Evolutionary conservation across 768 basidiomycete species (phyloP).

Genomic region (Lentinula guzmanii): DNA sequence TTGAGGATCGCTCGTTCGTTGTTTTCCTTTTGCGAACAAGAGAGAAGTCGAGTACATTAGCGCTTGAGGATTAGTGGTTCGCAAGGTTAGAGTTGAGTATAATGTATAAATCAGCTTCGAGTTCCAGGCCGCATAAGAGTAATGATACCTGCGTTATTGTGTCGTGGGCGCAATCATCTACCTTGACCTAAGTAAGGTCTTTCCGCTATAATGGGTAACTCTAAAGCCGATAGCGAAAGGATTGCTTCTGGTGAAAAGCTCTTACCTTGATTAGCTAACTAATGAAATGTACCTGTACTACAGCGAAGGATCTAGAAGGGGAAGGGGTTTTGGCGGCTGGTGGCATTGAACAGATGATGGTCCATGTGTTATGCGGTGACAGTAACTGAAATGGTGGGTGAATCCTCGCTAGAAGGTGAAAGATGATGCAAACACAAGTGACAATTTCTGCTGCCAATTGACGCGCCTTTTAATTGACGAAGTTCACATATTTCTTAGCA

Average conservation of each 20-base stretch:
- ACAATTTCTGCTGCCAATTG: background rate
- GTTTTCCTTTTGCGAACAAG: background rate
- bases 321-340: background rate
- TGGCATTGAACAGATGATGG: background rate
- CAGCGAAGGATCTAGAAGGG: background rate
- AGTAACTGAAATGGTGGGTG: background rate
- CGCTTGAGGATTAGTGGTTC: background rate
- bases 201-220: background rate
- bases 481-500: too few species aligned
- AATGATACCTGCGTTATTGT: background rate
- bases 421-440: background rate
- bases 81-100: background rate
- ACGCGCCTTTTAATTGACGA: background rate
- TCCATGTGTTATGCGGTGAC: background rate
- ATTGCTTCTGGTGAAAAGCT: background rate
- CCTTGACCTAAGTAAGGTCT: background rate
- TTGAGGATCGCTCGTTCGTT: background rate
- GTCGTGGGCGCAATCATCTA: background rate
- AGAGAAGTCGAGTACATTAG: background rate
- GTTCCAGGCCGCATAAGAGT: background rate
- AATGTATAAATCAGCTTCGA: background rate
- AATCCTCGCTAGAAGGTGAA: constrained; percentile 4
- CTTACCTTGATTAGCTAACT: constrained; percentile 1
- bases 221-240: background rate
- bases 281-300: constrained; percentile 3